Evolutionary conservation across 768 basidiomycete genomes (phyloP).

Genomic region (Tricholomella constricta): DNA sequence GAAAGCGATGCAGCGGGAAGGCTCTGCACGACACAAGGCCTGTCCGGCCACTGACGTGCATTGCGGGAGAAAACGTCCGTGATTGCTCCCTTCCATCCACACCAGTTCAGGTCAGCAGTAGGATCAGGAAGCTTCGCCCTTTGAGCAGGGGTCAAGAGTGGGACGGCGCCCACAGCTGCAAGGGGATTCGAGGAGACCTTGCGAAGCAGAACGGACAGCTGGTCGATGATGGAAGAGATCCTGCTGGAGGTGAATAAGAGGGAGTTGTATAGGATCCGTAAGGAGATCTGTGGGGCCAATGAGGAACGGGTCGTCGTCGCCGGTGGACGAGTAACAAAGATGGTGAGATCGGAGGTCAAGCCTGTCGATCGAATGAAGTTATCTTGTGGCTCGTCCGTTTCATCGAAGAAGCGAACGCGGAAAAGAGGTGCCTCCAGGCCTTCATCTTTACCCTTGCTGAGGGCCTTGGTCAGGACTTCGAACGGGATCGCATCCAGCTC

Average conservation of each 20-base stretch:
- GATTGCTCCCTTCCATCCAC: conserved; percentile 96
- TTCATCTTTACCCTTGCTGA: conserved; percentile 69
- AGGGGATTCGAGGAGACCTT: conserved; percentile 70
- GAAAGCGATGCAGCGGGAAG: conserved; percentile 44
- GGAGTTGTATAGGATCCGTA: conserved; percentile 92
- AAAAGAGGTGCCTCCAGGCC: conserved; percentile 70
- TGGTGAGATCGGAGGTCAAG: conserved; percentile 88
- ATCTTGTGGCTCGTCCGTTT: conserved; percentile 73
- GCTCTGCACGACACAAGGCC: conserved; percentile 88
- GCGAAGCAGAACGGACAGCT: conserved; percentile 77
- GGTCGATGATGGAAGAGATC: conserved; percentile 79
- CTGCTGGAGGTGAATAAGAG: conserved; percentile 83
- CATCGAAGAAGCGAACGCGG: conserved; percentile 96
- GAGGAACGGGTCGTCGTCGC: conserved; percentile 68
- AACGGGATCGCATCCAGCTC: conserved; percentile 82
- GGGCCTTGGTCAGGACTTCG: conserved; percentile 67
- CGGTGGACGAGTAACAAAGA: conserved; percentile 80
- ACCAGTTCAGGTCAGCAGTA: conserved; percentile 90
- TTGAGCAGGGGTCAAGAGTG: conserved; percentile 76
- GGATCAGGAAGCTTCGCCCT: conserved; percentile 76
- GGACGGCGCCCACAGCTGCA: conserved; percentile 74
- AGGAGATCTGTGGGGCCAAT: conserved; percentile 71
- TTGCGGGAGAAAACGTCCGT: conserved; percentile 93
- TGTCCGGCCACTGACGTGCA: conserved; percentile 75
- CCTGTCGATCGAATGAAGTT: conserved; percentile 79